A percentile compares a stretch with the other conserved stretches of the same genome.
Evolutionary conservation across 257 asterid genomes (phyloP).

Genomic region (Paulownia fortunei): DNA sequence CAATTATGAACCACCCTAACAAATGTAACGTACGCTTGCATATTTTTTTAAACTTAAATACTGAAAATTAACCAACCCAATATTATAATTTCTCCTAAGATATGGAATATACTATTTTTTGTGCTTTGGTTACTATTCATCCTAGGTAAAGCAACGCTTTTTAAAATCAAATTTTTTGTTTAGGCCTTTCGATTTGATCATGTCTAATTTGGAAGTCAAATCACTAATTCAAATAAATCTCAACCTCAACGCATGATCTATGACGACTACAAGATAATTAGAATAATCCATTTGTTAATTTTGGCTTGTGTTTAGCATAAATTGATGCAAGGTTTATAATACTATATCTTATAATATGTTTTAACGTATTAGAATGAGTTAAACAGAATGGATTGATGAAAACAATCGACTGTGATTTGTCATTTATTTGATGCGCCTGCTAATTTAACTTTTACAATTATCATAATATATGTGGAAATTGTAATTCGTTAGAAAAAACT

Average conservation of each 20-base stretch:
- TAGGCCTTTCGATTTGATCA: neutral
- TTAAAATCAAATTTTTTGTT: neutral
- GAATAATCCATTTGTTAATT: neutral
- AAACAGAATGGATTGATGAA: neutral
- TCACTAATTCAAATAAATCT: neutral
- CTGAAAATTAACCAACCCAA: too few species aligned
- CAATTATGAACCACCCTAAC: too few species aligned
- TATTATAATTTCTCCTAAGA: too few species aligned
- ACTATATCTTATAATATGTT: neutral
- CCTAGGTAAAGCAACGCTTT: too few species aligned
- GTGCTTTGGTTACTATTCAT: too few species aligned
- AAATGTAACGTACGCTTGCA: too few species aligned
- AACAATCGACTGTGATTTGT: neutral
- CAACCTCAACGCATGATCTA: constrained; percentile 1
- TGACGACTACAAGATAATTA: constrained; percentile 15
- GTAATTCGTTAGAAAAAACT: too few species aligned
- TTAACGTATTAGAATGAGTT: neutral
- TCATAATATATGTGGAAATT: neutral
- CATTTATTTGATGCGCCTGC: neutral
- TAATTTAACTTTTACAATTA: neutral
- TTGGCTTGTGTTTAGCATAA: neutral
- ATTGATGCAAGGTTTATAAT: neutral
- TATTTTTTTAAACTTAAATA: too few species aligned
- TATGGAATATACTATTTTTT: too few species aligned
- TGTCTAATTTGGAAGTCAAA: neutral